These are phyloP conservation scores for Silene noctiflora DNA, from an alignment of 179 eudicot genomes.

Conservation along the genomic window DNA sequence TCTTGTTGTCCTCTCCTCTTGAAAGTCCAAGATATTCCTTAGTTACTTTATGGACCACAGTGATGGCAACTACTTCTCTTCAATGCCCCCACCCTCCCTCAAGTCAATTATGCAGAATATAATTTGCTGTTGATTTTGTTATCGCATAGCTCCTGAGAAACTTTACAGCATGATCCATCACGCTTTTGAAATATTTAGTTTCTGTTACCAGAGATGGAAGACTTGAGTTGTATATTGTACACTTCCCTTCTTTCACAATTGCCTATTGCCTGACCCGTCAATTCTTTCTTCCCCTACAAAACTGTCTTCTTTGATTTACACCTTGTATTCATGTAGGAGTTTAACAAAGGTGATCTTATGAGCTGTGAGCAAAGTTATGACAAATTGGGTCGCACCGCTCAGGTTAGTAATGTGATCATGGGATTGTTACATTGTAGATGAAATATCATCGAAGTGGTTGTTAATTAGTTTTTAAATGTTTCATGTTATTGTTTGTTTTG, in stretches of 20 bases:
- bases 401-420: conserved; percentile 45
- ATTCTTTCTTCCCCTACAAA: background rate
- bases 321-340: conserved; percentile 38
- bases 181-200: background rate
- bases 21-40: background rate
- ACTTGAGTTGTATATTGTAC: background rate
- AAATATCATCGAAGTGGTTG: background rate
- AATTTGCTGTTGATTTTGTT: background rate
- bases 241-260: conserved; percentile 3
- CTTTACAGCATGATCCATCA: background rate
- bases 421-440: background rate
- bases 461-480: background rate
- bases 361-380: conserved; percentile 76
- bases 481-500: background rate
- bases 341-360: conserved; percentile 63
- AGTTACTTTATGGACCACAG: background rate
- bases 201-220: background rate
- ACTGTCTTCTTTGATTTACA: background rate
- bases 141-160: background rate
- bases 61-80: background rate
- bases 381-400: conserved; percentile 86
- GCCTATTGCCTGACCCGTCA: background rate
- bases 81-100: background rate
- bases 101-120: background rate
- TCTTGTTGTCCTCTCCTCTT: too few relatives aligned